These are phyloP conservation scores for Termitomyces sp. DNA, from an alignment of 768 basidiomycete species.

Conservation along the genomic window DNA sequence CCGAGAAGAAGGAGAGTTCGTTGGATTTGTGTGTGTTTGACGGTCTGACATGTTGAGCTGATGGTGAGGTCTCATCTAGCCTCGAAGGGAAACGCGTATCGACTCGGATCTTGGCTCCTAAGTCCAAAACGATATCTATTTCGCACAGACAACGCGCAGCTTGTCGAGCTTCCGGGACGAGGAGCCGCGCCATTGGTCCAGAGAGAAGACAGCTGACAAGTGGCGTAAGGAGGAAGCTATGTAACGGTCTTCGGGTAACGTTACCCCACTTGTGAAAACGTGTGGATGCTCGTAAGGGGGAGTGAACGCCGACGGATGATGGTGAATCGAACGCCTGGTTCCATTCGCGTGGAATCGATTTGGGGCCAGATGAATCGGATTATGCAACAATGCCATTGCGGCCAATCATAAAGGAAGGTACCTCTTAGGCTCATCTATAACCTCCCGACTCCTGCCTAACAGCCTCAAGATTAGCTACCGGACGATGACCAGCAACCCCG, in stretches of 20 bases:
- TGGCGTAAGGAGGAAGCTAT: constrained; percentile 41
- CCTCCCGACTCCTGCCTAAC: constrained; percentile 47
- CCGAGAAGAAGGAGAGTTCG: constrained; percentile 13
- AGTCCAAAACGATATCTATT: constrained; percentile 8
- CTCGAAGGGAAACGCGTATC: constrained; percentile 6
- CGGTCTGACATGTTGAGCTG: constrained; percentile 6
- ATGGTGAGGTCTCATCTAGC: constrained; percentile 13
- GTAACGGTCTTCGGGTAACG: constrained; percentile 39
- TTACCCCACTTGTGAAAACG: constrained; percentile 28
- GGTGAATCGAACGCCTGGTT: constrained; percentile 30
- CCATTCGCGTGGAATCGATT: constrained; percentile 32
- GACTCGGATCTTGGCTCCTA: constrained; percentile 17
- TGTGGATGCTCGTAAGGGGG: constrained; percentile 30
- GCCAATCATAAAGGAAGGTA: constrained; percentile 43
- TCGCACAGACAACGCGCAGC: constrained; percentile 3
- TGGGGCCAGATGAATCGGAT: constrained; percentile 34
- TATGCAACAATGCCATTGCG: constrained; percentile 32
- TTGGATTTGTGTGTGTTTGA: constrained; percentile 14
- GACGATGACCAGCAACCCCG: constrained; percentile 49
- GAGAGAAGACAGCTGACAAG: constrained; percentile 36
- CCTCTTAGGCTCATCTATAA: constrained; percentile 37
- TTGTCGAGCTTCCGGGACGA: constrained; percentile 15
- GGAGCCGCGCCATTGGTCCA: constrained; percentile 19
- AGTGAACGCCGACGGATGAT: constrained; percentile 36
- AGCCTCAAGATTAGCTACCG: constrained; percentile 50